Evolutionary conservation across 768 basidiomycete species (phyloP), one percentile per base, ranked within the genome.

Genomic region (Boletus pseudopeckii): DNA sequence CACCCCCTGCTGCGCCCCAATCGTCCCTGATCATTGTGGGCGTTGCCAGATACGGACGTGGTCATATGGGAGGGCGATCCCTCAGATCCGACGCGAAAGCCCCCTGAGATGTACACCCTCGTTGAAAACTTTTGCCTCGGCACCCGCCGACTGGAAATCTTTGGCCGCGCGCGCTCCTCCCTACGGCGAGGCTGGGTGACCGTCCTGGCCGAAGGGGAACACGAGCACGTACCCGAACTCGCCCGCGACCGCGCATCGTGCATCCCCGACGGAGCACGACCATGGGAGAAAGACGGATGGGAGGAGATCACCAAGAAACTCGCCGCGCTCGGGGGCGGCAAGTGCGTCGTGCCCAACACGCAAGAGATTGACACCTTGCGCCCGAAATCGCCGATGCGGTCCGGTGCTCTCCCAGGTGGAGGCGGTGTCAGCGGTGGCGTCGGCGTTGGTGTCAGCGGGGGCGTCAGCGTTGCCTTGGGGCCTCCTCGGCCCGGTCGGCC

Each of bases 51-150:
- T 65, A 96, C 94, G n/a, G 94, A 97, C 69, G 90, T 96, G 10
- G 86, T 96, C 53, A 86, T 98, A 18, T 97, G 95, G 93, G 91
- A 94, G 77, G 89, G 92, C n/a, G 92, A 95, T 61, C 75, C 84
- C 7, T 70, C 77, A 5, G 93, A 96, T 70, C 90, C 91, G 2
- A 85, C 82, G 3, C 82, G 84, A 41, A 92, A 92, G 72, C 97
- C 97, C 1, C 93, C 95, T 17, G 96, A 98, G 69, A 90, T 94
- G 77, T 95, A 98, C 73, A 86, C 88, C 5, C 80, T 99, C 39
- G 89, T 98, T 66, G 97, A 99, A 72, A 98, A 96, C 70, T 98
- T 99, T 69, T 98, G 95, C 66, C 85, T 97, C 46, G 97, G 95
- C 5, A 80, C 88, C 0, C 86, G 96, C 15, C 83, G 97, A 3